Base-by-base conservation (phyloP, 2,329 filamentous ascomycete species). In the Fusarium scirpi region DNA sequence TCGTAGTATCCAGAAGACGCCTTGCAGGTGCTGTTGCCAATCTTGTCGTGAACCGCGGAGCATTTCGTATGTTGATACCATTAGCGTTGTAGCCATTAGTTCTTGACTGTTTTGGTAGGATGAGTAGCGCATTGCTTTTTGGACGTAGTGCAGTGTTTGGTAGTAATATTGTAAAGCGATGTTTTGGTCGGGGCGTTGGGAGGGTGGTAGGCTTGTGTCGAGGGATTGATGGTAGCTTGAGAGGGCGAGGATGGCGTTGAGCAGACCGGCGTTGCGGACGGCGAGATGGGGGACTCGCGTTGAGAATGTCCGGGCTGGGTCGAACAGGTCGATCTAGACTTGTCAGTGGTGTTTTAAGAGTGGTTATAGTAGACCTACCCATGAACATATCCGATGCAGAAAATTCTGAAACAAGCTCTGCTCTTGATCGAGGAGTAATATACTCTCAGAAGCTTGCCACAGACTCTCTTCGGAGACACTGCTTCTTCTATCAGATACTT, bases 11-110 rank as follows among this genome's bases (percentile, higher is more conserved):
- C 88, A 90, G 68, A 90, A 91, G 1, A 90, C 87, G 0, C 89
- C 89, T 72, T 90, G 87, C 0, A 91, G 79, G 73, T 91, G 89
- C 4, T 87, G 80, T 65, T 90, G 86, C 89, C 89, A 91, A 46
- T 76, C 85, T 73, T 20, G 84, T 0, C 61, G 54, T 1, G 70
- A 71, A 2, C 84, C 85, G 55, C 89, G 86, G n/a, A 90, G 84
- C 89, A 91, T 91, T 76, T 91, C 89, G 68, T 90, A 91, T 0
- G 87, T 87, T 15, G 86, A 89, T 30, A 91, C 86, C 18, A 90
- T 82, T 1, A 90, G 78, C 0, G 87, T 85, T 0, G 88, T 91
- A 0, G 86, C 85, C 29, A 90, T 81, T 0, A 91, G 79, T 72
- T 91, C 89, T 15, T 82, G 81, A 29, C 85, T 88, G 48, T 83